These are phyloP conservation scores for Leishmania amazonensis DNA, from an alignment of 208 protist species.

Conservation along the genomic window DNA sequence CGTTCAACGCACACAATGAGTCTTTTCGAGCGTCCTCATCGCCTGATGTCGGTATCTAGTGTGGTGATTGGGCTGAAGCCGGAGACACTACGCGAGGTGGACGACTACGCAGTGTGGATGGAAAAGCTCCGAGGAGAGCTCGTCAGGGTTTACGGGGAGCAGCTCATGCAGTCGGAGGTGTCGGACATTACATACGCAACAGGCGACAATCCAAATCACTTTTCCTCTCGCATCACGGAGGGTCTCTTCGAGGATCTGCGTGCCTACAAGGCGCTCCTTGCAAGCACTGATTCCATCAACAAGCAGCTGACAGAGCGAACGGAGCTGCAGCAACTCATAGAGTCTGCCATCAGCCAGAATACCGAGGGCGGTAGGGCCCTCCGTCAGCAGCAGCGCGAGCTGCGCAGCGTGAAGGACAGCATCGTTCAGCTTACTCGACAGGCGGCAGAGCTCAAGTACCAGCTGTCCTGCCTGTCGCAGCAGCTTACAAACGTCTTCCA, in stretches of 20 bases:
- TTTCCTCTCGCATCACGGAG: constrained; percentile 43
- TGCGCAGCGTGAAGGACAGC: constrained; percentile 10
- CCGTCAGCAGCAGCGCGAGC: constrained; percentile 8
- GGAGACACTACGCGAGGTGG: constrained; percentile 35
- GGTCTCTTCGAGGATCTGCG: constrained; percentile 46
- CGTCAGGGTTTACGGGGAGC: constrained; percentile 37
- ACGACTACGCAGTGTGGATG: constrained; percentile 46
- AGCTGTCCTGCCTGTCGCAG: constrained; percentile 34
- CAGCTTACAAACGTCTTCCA: constrained; percentile 66
- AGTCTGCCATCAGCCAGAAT: constrained; percentile 6
- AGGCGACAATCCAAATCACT: constrained; percentile 21
- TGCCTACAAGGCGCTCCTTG: constrained; percentile 37
- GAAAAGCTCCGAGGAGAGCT: constrained; percentile 53
- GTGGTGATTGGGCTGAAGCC: constrained; percentile 63
- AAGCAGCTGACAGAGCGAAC: constrained; percentile 10
- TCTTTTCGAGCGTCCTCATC: constrained; percentile 69
- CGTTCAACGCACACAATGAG: constrained; percentile 15
- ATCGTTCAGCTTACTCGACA: constrained; percentile 30
- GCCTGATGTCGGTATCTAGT: constrained; percentile 34
- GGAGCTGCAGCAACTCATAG: constrained; percentile 10
- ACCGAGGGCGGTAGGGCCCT: constrained; percentile 18
- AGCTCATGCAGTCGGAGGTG: not conserved
- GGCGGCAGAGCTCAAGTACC: constrained; percentile 41
- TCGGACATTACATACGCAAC: constrained; percentile 59
- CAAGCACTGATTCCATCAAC: constrained; percentile 15